These are phyloP conservation scores for Ophiocordyceps australis DNA, from an alignment of 2,329 filamentous ascomycete species.

Conservation along the genomic window DNA sequence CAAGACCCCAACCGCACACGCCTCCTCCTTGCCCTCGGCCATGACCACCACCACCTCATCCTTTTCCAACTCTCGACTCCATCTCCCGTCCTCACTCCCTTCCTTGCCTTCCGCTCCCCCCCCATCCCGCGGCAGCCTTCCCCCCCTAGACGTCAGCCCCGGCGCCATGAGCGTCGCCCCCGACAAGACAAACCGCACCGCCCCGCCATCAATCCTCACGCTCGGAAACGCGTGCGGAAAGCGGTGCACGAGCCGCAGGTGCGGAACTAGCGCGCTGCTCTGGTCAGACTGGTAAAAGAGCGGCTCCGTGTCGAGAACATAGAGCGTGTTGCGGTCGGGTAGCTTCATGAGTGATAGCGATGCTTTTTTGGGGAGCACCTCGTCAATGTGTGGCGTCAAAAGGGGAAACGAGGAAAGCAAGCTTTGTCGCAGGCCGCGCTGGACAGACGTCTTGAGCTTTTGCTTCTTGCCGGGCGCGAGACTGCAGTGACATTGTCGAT, in stretches of 20 bases:
- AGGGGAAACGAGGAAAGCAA: constrained; percentile 73
- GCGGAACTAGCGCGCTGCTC: constrained; percentile 62
- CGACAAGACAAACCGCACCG: constrained; percentile 87
- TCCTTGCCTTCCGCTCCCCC: constrained; percentile 13
- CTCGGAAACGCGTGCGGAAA: constrained; percentile 73
- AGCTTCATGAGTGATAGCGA: constrained; percentile 84
- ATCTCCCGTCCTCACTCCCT: constrained; percentile 31
- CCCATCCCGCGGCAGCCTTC: constrained; percentile 48
- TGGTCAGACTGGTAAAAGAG: constrained; percentile 82
- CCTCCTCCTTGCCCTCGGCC: constrained; percentile 86
- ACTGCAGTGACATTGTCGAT: constrained; percentile 32
- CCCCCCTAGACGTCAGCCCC: constrained; percentile 70
- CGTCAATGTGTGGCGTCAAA: constrained; percentile 76
- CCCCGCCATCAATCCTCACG: constrained; percentile 83
- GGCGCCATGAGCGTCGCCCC: constrained; percentile 95
- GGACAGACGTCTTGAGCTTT: constrained; percentile 93
- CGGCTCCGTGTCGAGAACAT: constrained; percentile 59
- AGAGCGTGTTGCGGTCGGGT: constrained; percentile 77
- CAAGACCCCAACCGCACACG: constrained; percentile 72
- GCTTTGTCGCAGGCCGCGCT: constrained; percentile 69
- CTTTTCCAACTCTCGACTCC: constrained; percentile 52
- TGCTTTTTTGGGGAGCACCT: constrained; percentile 87
- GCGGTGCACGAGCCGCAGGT: constrained; percentile 75
- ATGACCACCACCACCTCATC: constrained; percentile 76
- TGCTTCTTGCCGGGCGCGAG: constrained; percentile 66